Percentiles rank a stretch among this genome's conserved stretches.
phyloP scores from a whole-genome alignment of 164 flowering plant species.

The Brasenia schreberi region DNA sequence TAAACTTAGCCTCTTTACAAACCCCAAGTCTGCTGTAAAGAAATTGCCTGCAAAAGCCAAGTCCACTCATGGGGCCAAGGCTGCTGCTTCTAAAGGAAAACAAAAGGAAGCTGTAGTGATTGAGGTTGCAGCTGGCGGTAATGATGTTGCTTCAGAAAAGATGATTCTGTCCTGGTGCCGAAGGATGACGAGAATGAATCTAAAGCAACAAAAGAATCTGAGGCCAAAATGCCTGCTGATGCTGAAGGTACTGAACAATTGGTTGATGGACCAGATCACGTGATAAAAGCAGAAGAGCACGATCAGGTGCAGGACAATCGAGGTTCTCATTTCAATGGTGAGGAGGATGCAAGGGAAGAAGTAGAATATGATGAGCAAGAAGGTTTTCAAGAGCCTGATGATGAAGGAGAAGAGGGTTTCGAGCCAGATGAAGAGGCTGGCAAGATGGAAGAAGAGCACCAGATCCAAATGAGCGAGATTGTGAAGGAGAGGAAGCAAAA shows the following conservation, averaged over 20 bases:
- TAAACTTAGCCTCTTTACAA: constrained; percentile 4
- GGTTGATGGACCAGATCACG: constrained; percentile 14
- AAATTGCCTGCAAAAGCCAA: constrained; percentile 15
- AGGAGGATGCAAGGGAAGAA: constrained; percentile 19
- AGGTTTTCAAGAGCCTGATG: constrained; percentile 36
- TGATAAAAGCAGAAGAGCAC: constrained; percentile 9
- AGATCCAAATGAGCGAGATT: constrained; percentile 29
- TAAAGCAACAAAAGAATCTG: neutral
- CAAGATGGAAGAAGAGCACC: constrained; percentile 33
- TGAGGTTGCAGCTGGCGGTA: neutral
- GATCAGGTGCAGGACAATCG: constrained; percentile 8
- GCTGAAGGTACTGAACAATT: neutral
- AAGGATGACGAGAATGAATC: neutral
- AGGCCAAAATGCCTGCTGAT: constrained; percentile 6
- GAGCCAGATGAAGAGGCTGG: constrained; percentile 24
- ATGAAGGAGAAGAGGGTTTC: constrained; percentile 36
- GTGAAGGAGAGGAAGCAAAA: constrained; percentile 43
- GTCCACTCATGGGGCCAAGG: constrained; percentile 7
- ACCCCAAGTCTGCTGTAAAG: constrained; percentile 13
- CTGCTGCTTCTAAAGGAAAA: neutral
- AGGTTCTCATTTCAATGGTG: constrained; percentile 1
- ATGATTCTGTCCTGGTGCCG: neutral
- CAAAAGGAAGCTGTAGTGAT: neutral
- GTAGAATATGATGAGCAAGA: constrained; percentile 27
- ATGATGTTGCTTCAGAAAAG: neutral